These are phyloP conservation scores for Henckelia pumila DNA, from an alignment of 257 asterid species.

Conservation along the genomic window DNA sequence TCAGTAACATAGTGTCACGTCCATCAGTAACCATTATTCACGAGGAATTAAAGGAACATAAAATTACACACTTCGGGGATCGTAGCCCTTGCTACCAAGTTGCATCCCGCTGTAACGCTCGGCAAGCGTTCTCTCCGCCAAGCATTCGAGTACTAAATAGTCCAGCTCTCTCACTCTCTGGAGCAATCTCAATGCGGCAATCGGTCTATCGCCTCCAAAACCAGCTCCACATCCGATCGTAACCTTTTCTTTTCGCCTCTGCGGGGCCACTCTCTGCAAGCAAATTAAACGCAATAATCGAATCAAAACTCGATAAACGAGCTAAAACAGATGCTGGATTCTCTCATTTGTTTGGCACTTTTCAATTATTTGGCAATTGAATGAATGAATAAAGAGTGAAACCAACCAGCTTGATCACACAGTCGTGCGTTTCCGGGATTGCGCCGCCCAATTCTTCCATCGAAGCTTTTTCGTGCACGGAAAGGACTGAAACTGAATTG, in stretches of 20 bases:
- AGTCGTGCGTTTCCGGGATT: slow-evolving; percentile 45
- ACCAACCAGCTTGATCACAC: slow-evolving; percentile 64
- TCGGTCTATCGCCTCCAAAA: slow-evolving; percentile 90
- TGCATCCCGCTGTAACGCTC: slow-evolving; percentile 67
- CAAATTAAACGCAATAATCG: slow-evolving; percentile 12
- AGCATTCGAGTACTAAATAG: slow-evolving; percentile 89
- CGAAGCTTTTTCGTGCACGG: slow-evolving; percentile 15
- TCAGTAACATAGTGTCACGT: not conserved
- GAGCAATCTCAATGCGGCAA: slow-evolving; percentile 85
- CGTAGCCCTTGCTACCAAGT: slow-evolving; percentile 78
- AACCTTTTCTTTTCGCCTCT: slow-evolving; percentile 72
- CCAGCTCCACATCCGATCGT: slow-evolving; percentile 97
- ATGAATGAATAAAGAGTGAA: not conserved
- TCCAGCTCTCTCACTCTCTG: slow-evolving; percentile 71
- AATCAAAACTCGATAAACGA: not conserved
- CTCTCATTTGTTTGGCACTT: not conserved
- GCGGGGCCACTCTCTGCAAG: slow-evolving; percentile 65
- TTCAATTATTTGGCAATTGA: not conserved
- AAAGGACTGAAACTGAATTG: too few species aligned
- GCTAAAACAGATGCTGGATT: not conserved
- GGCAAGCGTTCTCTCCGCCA: slow-evolving; percentile 98
- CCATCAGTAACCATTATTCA: too few species aligned
- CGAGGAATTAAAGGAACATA: slow-evolving; percentile 6
- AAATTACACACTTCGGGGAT: slow-evolving; percentile 77
- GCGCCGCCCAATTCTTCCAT: slow-evolving; percentile 33